Conservation (phyloP, 176 grass and related monocot species). For the Elaeis guineensis region DNA sequence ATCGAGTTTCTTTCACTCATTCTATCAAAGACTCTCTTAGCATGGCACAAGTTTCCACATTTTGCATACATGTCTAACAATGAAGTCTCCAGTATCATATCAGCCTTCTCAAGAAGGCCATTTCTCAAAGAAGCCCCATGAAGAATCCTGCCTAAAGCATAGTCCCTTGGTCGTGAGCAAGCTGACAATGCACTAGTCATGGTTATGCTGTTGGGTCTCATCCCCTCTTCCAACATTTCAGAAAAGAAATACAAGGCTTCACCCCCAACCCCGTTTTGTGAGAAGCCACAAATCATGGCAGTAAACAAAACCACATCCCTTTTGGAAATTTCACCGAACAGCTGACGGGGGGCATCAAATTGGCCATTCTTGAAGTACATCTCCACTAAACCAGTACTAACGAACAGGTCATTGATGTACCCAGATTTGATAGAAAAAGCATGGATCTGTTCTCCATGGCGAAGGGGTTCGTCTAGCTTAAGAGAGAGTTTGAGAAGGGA, state of each 20-base stretch:
- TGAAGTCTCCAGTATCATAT: conserved; percentile 23
- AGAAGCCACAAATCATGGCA: conserved; percentile 13
- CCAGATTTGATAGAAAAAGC: conserved; percentile 8
- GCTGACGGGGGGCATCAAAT: neutral
- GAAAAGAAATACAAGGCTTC: conserved; percentile 11
- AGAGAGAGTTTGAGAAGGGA: conserved; percentile 4
- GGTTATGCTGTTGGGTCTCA: conserved; percentile 19
- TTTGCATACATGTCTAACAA: conserved; percentile 30
- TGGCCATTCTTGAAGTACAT: conserved; percentile 5
- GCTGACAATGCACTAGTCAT: conserved; percentile 3
- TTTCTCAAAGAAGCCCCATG: conserved; percentile 22
- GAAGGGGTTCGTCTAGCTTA: conserved; percentile 3
- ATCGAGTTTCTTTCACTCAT: conserved; percentile 11
- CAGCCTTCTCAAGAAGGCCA: conserved; percentile 14
- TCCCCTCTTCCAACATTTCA: conserved; percentile 21
- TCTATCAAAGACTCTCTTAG: conserved; percentile 4
- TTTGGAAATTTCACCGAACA: conserved; percentile 15
- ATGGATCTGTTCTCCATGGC: conserved; percentile 16
- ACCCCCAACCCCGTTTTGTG: neutral
- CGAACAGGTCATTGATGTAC: neutral
- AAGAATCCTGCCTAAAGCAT: conserved; percentile 19
- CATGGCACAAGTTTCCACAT: conserved; percentile 17
- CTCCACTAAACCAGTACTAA: neutral
- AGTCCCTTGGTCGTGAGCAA: conserved; percentile 5
- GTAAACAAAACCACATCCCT: conserved; percentile 7